phyloP scores from a whole-genome alignment of 2,329 filamentous ascomycete genomes.

The Penicillium sp. region DNA sequence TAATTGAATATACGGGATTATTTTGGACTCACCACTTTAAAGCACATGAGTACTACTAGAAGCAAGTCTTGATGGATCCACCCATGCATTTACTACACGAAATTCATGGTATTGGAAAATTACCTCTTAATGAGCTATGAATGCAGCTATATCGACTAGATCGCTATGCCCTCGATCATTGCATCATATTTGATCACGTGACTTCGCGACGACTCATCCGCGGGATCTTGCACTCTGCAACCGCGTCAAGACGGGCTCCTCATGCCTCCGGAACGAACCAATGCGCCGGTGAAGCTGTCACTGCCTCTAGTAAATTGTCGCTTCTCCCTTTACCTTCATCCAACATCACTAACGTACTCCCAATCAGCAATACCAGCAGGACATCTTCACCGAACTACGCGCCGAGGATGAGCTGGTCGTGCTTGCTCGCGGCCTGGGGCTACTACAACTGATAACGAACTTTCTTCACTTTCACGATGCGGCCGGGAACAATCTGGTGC shows the following conservation, averaged over 20 bases:
- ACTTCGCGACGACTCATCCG: not conserved
- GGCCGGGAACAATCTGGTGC: slow-evolving; percentile 86
- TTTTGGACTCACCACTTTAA: not conserved
- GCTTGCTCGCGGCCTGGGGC: slow-evolving; percentile 84
- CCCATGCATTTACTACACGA: not conserved
- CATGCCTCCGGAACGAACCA: slow-evolving; percentile 45
- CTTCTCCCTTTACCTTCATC: not conserved
- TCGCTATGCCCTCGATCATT: not conserved
- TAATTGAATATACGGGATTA: not conserved
- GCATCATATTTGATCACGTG: slow-evolving; percentile 19
- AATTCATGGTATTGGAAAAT: not conserved
- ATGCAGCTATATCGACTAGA: not conserved
- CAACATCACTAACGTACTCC: slow-evolving; percentile 13
- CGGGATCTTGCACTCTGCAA: not conserved
- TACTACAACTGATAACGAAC: slow-evolving; percentile 91
- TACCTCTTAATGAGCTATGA: not conserved
- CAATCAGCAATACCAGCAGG: slow-evolving; percentile 79
- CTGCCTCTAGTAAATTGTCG: slow-evolving; percentile 54
- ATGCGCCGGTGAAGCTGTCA: slow-evolving; percentile 61
- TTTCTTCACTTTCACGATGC: slow-evolving; percentile 96
- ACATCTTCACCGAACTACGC: slow-evolving; percentile 86
- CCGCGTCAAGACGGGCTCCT: slow-evolving; percentile 30
- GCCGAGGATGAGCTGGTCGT: slow-evolving; percentile 91
- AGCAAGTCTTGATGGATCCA: not conserved
- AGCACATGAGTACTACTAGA: not conserved